Evolutionary conservation across 257 asterid species (phyloP).

Genomic region (Lycium barbarum): DNA sequence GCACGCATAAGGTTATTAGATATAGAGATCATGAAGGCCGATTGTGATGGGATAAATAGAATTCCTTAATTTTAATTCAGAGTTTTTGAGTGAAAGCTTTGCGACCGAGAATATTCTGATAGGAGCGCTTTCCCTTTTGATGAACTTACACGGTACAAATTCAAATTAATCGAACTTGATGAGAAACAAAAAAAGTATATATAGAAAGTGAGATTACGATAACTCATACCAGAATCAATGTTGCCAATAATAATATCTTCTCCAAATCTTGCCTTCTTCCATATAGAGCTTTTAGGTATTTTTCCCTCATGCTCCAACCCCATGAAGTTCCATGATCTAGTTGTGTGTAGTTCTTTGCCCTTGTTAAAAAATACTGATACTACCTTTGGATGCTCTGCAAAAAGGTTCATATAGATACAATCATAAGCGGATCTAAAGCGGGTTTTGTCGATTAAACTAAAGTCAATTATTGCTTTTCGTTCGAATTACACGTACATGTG

Average conservation of each 20-base stretch:
- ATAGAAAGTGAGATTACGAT: not conserved
- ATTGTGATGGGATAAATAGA: too few species aligned
- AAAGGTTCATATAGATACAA: not conserved
- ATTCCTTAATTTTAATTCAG: too few species aligned
- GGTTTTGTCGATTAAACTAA: not conserved
- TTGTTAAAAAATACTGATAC: constrained; percentile 79
- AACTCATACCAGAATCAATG: constrained; percentile 82
- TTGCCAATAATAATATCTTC: constrained; percentile 81
- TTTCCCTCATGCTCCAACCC: constrained; percentile 67
- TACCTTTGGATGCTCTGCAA: constrained; percentile 73
- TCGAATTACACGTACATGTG: too few species aligned
- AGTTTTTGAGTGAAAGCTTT: too few species aligned
- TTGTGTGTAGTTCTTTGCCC: constrained; percentile 81
- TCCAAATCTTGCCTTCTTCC: constrained; percentile 92
- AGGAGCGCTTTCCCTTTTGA: not conserved
- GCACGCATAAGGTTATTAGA: too few species aligned
- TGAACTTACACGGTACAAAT: not conserved
- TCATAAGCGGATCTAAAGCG: not conserved
- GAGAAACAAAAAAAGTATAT: not conserved
- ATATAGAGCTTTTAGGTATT: constrained; percentile 56
- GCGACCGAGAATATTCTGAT: not conserved
- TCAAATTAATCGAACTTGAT: not conserved
- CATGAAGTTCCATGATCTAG: constrained; percentile 93
- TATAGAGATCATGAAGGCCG: too few species aligned
- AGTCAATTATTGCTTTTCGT: not conserved